Evolutionary conservation across 768 basidiomycete genomes (phyloP), one percentile per base, ranked within the genome.

Genomic region (Xerocomus brunneocitrinus): DNA sequence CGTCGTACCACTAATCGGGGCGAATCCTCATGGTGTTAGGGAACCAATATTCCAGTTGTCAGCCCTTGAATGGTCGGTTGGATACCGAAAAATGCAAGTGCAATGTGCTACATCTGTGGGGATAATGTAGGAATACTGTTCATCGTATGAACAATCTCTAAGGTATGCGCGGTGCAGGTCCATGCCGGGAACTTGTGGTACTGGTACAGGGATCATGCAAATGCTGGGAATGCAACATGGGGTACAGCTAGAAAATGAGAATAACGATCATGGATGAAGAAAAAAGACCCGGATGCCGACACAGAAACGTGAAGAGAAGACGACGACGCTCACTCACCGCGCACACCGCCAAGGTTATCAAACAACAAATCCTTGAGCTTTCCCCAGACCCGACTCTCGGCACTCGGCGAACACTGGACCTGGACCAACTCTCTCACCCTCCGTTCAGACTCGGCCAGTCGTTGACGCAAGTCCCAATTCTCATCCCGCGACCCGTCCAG

Each of bases 301-400:
- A 35, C 43, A 46, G 28, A 56, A 38, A 51, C 34, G 27, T 44
- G 48, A 31, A 24, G 48, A 27, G n/a, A 31, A 32, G 40, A 28
- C 44, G 3, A 46, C 30, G 44, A 19, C 44, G 14, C 46, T 63
- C 43, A 67, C 63, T 52, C 66, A 58, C 58, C 57, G 10, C 55
- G 63, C 30, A 54, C 14, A 44, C 55, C 48, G 12, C 53, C 40
- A 22, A 70, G 42, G 24, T 62, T 64, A 45, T 70, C 64, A 56
- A 64, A 65, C 19, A 68, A 53, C 55, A 68, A 49, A 52, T 65
- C 67, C 47, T 62, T 70, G 54, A 68, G 48, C 52, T 52, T 62
- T 42, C 57, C 65, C 67, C 64, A 68, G 27, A 70, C 54, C 28
- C 57, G 60, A 32, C 28, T 59, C 27, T 68, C 68, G 8, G 41